Conservation (phyloP, 257 asterid genomes). For the Primulina eburnea region DNA sequence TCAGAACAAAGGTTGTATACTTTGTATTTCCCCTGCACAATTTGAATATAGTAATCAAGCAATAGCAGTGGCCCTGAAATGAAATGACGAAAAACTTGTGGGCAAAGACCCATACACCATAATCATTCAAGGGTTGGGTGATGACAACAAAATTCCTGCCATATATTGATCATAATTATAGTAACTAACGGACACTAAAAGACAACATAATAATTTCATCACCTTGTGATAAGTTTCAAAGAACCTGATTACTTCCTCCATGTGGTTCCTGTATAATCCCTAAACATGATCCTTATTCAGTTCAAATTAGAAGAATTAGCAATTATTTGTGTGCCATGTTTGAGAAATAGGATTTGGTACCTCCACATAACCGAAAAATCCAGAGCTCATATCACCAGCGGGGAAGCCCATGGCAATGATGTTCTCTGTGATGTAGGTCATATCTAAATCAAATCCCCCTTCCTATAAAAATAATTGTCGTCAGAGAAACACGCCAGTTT, state of each 20-base stretch:
- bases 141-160: slow-evolving; percentile 5
- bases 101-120: background rate
- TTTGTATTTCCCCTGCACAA: slow-evolving; percentile 87
- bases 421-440: slow-evolving; percentile 99
- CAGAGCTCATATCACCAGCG: slow-evolving; percentile 99
- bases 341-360: slow-evolving; percentile 35
- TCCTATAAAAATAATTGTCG: slow-evolving; percentile 50
- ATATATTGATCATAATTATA: slow-evolving; percentile 15
- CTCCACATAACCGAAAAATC: slow-evolving; percentile 96
- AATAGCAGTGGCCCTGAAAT: slow-evolving; percentile 6
- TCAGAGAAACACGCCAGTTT: slow-evolving; percentile 24
- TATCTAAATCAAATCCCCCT: slow-evolving; percentile 97
- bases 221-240: slow-evolving; percentile 98
- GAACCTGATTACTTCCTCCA: slow-evolving; percentile 98
- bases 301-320: slow-evolving; percentile 24
- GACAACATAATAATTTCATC: slow-evolving; percentile 22
- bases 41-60: slow-evolving; percentile 25
- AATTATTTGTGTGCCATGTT: slow-evolving; percentile 5
- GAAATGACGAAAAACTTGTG: slow-evolving; percentile 4
- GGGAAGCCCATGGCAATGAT: slow-evolving; percentile 99
- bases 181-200: background rate
- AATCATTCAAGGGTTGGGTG: slow-evolving; percentile 13
- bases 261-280: slow-evolving; percentile 98
- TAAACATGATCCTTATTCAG: slow-evolving; percentile 36
- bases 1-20: slow-evolving; percentile 99